Percentiles rank a stretch among this genome's conserved stretches.
phyloP scores from a whole-genome alignment of 2,329 filamentous ascomycete species.

The Dryadomyces quercivorus region DNA sequence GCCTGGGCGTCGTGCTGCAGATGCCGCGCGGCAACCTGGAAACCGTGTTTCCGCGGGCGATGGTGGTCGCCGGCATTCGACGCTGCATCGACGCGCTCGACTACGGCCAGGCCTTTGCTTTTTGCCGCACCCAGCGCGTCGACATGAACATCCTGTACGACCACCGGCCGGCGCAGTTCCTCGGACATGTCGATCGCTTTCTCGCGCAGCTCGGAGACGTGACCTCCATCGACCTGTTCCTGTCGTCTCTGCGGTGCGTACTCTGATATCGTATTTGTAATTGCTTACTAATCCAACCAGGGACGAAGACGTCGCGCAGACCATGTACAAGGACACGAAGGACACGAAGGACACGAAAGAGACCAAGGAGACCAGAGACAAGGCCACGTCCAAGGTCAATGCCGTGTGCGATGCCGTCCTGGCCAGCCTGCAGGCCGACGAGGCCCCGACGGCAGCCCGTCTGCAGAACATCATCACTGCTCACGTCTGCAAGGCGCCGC shows the following conservation, averaged over 20 bases:
- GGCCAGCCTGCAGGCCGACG: slow-evolving; percentile 42
- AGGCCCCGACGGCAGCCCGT: slow-evolving; percentile 47
- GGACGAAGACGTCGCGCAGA: slow-evolving; percentile 85
- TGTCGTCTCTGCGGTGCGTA: slow-evolving; percentile 67
- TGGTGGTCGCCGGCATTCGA: slow-evolving; percentile 84
- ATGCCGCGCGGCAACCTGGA: slow-evolving; percentile 95
- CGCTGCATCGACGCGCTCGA: slow-evolving; percentile 67
- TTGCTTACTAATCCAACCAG: slow-evolving; percentile 24
- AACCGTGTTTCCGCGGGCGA: slow-evolving; percentile 83
- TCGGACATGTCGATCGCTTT: slow-evolving; percentile 63
- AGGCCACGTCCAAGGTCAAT: slow-evolving; percentile 70
- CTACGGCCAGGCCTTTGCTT: slow-evolving; percentile 73
- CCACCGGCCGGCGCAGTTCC: slow-evolving; percentile 77
- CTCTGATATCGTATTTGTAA: neutral
- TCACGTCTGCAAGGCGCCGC: slow-evolving; percentile 85
- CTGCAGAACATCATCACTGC: slow-evolving; percentile 90
- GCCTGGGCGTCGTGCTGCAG: slow-evolving; percentile 76
- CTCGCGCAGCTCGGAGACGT: slow-evolving; percentile 73
- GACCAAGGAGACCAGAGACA: too few relatives aligned
- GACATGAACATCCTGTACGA: slow-evolving; percentile 98
- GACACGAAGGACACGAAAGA: slow-evolving; percentile 72
- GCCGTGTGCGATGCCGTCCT: slow-evolving; percentile 78
- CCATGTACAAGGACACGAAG: slow-evolving; percentile 84
- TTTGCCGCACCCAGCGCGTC: slow-evolving; percentile 84
- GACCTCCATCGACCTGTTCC: slow-evolving; percentile 77